Evolutionary conservation across 345 rosid genomes (phyloP).

Genomic region (Boechera divaricarpa): DNA sequence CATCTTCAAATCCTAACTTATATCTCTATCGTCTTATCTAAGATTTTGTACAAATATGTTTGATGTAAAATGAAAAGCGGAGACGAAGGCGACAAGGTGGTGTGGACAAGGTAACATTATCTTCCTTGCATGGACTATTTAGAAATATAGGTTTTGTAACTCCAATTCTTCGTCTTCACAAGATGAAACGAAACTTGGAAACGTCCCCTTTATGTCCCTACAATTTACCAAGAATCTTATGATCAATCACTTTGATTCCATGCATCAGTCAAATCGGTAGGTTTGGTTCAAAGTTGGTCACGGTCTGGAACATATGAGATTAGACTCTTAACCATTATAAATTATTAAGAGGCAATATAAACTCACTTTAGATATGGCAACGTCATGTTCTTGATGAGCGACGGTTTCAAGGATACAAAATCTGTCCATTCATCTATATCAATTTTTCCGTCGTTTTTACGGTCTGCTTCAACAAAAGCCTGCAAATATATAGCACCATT

Average conservation of each 20-base stretch:
- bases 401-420: conserved; percentile 71
- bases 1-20: neutral
- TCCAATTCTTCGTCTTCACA: conserved; percentile 71
- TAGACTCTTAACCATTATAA: neutral
- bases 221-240: conserved; percentile 2
- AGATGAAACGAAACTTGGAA: conserved; percentile 73
- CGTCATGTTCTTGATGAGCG: conserved; percentile 92
- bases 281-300: conserved; percentile 18
- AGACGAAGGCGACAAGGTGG: conserved; percentile 1
- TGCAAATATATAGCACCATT: conserved; percentile 27
- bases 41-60: conserved; percentile 15
- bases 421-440: conserved; percentile 91
- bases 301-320: neutral
- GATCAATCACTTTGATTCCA: no score
- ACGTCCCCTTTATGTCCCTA: conserved; percentile 83
- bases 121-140: neutral
- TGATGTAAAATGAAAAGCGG: neutral
- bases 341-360: neutral
- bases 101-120: neutral
- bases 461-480: conserved; percentile 79
- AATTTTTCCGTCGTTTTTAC: conserved; percentile 75
- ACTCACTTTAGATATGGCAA: conserved; percentile 86
- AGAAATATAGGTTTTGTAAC: conserved; percentile 37
- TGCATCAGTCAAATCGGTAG: neutral
- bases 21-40: conserved; percentile 10